A percentile compares a stretch with the other conserved stretches of the same genome.
These are phyloP conservation scores for Abrus pulchellus DNA, from an alignment of 306 rosid genomes.

Conservation along the genomic window DNA sequence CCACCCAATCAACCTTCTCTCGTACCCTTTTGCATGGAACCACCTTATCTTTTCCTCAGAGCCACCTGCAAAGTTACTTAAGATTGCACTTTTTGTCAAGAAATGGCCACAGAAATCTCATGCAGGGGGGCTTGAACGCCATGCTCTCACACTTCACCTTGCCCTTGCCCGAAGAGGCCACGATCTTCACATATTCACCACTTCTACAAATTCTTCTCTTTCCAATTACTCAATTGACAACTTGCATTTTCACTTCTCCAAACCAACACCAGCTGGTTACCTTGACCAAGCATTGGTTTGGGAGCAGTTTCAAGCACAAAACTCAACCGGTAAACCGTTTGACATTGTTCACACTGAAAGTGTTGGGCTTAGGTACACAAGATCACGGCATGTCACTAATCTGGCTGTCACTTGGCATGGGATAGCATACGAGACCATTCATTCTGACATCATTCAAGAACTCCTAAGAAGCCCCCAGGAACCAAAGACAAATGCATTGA, in stretches of 20 bases:
- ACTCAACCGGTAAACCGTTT: slow-evolving; percentile 62
- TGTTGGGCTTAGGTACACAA: slow-evolving; percentile 69
- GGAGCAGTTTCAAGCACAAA: slow-evolving; percentile 73
- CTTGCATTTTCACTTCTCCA: slow-evolving; percentile 68
- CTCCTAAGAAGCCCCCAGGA: slow-evolving; percentile 63
- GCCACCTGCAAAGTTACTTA: slow-evolving; percentile 60
- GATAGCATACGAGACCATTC: slow-evolving; percentile 59
- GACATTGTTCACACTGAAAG: slow-evolving; percentile 77
- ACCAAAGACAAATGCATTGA: slow-evolving; percentile 53
- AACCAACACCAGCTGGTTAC: slow-evolving; percentile 73
- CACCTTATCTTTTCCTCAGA: slow-evolving; percentile 58
- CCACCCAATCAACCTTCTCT: slow-evolving; percentile 58
- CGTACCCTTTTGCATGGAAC: slow-evolving; percentile 74
- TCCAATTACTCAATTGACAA: slow-evolving; percentile 43
- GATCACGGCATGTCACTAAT: slow-evolving; percentile 53
- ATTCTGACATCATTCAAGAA: slow-evolving; percentile 63
- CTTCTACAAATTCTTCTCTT: slow-evolving; percentile 53
- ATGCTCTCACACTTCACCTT: slow-evolving; percentile 77
- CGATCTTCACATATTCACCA: slow-evolving; percentile 78
- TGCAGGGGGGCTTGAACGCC: slow-evolving; percentile 84
- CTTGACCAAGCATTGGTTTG: slow-evolving; percentile 72
- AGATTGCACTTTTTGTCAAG: slow-evolving; percentile 79
- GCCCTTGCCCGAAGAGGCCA: slow-evolving; percentile 81
- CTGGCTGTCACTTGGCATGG: slow-evolving; percentile 81
- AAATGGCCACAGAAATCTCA: slow-evolving; percentile 78